Conservation (phyloP, 305 asterid genomes). For the Petunia hybrid region DNA sequence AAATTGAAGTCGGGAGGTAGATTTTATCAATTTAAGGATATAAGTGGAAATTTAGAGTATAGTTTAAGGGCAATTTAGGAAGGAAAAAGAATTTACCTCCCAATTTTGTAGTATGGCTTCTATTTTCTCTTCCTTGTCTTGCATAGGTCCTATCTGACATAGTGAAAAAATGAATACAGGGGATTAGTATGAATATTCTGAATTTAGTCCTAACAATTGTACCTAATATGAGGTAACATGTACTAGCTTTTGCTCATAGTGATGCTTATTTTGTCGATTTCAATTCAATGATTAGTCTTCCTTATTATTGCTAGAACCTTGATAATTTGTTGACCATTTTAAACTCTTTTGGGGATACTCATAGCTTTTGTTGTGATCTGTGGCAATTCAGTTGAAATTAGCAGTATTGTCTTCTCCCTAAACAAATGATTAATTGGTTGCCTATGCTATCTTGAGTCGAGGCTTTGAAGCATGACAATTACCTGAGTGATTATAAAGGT, state of each 20-base stretch:
- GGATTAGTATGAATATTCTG: background rate
- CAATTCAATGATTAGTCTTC: conserved; percentile 12
- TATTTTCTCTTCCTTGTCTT: background rate
- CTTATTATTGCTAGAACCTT: background rate
- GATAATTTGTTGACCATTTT: background rate
- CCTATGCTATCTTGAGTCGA: background rate
- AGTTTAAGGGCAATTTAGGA: background rate
- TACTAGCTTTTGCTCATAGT: background rate
- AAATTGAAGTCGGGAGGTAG: conserved; percentile 18
- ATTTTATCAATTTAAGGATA: background rate
- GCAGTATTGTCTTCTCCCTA: background rate
- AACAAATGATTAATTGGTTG: background rate
- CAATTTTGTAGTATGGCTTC: conserved; percentile 39
- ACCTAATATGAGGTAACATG: conserved; percentile 12
- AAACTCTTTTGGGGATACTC: background rate
- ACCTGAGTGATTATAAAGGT: background rate
- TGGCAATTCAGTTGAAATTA: background rate
- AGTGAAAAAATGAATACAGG: conserved; percentile 17
- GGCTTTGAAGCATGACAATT: background rate
- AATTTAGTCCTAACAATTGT: background rate
- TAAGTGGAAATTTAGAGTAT: conserved; percentile 22
- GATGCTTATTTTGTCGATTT: conserved; percentile 19
- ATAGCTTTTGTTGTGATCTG: background rate
- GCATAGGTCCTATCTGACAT: conserved; percentile 10
- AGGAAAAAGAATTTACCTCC: conserved; percentile 24